Conservation (phyloP, 2,329 filamentous ascomycete species). For the Samsoniella hepiali region DNA sequence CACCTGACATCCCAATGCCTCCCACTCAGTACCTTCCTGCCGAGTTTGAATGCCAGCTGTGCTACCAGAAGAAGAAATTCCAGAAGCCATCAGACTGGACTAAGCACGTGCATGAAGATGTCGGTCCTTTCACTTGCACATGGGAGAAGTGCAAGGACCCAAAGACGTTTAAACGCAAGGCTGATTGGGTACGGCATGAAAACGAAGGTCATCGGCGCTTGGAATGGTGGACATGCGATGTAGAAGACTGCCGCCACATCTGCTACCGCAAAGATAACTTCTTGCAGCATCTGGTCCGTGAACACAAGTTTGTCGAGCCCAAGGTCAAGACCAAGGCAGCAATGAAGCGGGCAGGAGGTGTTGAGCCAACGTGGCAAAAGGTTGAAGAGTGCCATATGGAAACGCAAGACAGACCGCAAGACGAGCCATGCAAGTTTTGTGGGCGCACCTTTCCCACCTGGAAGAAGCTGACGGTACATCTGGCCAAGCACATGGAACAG, state of each 20-base stretch:
- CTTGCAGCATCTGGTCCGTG: conserved; percentile 83
- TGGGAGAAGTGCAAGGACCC: conserved; percentile 79
- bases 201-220: conserved; percentile 87
- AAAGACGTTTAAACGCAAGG: conserved; percentile 92
- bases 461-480: conserved; percentile 92
- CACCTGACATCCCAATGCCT: conserved; percentile 75
- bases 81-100: conserved; percentile 95
- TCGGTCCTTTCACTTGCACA: conserved; percentile 90
- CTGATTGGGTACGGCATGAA: conserved; percentile 93
- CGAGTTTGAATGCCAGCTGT: conserved; percentile 85
- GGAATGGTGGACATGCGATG: conserved; percentile 86
- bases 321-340: conserved; percentile 72
- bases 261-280: conserved; percentile 93
- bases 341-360: conserved; percentile 54
- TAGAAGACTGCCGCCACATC: conserved; percentile 74
- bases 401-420: conserved; percentile 60
- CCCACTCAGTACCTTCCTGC: conserved; percentile 74
- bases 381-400: conserved; percentile 75
- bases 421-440: conserved; percentile 86
- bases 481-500: conserved; percentile 92
- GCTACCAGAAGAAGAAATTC: conserved; percentile 80
- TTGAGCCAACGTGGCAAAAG: conserved; percentile 69
- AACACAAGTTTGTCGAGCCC: conserved; percentile 83
- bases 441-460: conserved; percentile 75
- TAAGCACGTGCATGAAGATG: conserved; percentile 91